These are phyloP conservation scores for Mimosa pudica DNA, from an alignment of 306 rosid species.

Conservation along the genomic window DNA sequence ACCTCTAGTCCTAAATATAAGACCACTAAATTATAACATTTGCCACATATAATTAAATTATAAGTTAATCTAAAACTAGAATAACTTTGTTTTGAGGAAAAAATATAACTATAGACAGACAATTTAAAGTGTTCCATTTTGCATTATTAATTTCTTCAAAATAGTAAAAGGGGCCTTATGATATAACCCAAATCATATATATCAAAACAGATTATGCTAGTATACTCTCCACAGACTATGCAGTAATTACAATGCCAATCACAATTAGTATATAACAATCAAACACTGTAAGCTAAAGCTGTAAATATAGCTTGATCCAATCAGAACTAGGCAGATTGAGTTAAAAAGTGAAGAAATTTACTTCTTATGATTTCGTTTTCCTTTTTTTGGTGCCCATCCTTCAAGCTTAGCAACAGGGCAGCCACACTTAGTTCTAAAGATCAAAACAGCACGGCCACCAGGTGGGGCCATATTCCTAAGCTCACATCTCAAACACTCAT, in stretches of 20 bases:
- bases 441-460: slow-evolving; percentile 85
- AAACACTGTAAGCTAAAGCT: background rate
- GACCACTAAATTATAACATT: too few relatives aligned
- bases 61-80: too few relatives aligned
- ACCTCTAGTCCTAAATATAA: too few relatives aligned
- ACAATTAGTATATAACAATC: background rate
- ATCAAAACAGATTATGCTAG: background rate
- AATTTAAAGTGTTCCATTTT: too few relatives aligned
- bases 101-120: too few relatives aligned
- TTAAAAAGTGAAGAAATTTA: background rate
- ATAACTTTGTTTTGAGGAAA: too few relatives aligned
- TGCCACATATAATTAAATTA: too few relatives aligned
- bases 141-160: too few relatives aligned
- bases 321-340: background rate
- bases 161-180: too few relatives aligned
- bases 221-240: background rate
- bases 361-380: slow-evolving; percentile 82
- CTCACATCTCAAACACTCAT: slow-evolving; percentile 86
- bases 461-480: slow-evolving; percentile 92
- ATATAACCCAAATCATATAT: background rate
- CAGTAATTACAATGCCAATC: slow-evolving; percentile 1
- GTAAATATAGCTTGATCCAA: background rate
- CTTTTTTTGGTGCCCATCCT: slow-evolving; percentile 87
- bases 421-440: slow-evolving; percentile 83
- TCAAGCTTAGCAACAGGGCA: slow-evolving; percentile 94